phyloP scores from a whole-genome alignment of 768 basidiomycete species.

The Rhodotorula sphaerocarpa region DNA sequence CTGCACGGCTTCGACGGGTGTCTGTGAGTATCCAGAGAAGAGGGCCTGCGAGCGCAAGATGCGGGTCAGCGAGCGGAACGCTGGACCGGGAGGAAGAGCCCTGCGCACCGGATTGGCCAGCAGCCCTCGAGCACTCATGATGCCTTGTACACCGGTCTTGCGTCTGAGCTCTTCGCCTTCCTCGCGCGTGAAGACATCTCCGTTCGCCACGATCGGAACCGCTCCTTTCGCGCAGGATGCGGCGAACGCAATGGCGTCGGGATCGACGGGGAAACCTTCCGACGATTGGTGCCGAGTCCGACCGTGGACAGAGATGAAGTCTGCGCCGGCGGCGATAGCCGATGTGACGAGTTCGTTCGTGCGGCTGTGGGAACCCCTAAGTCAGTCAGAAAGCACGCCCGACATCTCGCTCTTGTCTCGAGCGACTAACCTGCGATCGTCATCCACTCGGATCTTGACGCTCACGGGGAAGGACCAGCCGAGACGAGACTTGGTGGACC shows the following conservation, averaged over 20 bases:
- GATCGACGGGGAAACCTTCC: slow-evolving; percentile 45
- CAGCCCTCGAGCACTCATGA: slow-evolving; percentile 50
- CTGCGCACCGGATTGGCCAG: slow-evolving; percentile 47
- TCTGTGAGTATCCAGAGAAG: slow-evolving; percentile 45
- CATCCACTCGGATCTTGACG: slow-evolving; percentile 50
- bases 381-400: no score
- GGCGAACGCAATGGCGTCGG: slow-evolving; percentile 46
- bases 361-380: no score
- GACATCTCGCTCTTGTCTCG: no score
- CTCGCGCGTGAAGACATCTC: slow-evolving; percentile 46
- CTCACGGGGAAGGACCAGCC: slow-evolving; percentile 48
- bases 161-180: slow-evolving; percentile 44
- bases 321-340: slow-evolving; percentile 46
- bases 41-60: slow-evolving; percentile 41
- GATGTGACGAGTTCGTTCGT: slow-evolving; percentile 47
- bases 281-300: slow-evolving; percentile 48
- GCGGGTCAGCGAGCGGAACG: not conserved
- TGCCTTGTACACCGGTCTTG: slow-evolving; percentile 45
- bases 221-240: slow-evolving; percentile 45
- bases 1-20: slow-evolving; percentile 44
- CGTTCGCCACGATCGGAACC: slow-evolving; percentile 49
- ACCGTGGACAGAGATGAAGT: slow-evolving; percentile 49
- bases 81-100: not conserved
- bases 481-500: slow-evolving; percentile 45
- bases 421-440: slow-evolving; percentile 43